These are phyloP conservation scores for Eutypella sp. DNA, from an alignment of 2,329 filamentous ascomycete genomes.

Conservation along the genomic window DNA sequence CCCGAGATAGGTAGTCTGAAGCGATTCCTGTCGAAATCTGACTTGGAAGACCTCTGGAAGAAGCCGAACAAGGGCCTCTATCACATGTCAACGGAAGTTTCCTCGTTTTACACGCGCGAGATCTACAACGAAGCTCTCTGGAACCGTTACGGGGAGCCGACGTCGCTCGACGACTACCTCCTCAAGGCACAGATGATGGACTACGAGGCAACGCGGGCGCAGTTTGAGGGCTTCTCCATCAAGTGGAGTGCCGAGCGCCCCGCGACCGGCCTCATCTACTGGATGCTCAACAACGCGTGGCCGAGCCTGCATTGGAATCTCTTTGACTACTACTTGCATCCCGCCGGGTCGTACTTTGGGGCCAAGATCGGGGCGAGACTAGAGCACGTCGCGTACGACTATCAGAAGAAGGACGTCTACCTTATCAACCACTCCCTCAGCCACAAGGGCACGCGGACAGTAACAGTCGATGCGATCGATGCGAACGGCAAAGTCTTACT, in stretches of 20 bases:
- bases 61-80: slow-evolving; percentile 46
- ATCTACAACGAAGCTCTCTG: slow-evolving; percentile 56
- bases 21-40: slow-evolving; percentile 45
- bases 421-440: slow-evolving; percentile 50
- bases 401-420: slow-evolving; percentile 39
- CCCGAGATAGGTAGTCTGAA: slow-evolving; percentile 50
- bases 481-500: slow-evolving; percentile 39
- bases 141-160: slow-evolving; percentile 46
- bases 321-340: slow-evolving; percentile 58
- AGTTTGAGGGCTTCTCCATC: slow-evolving; percentile 53
- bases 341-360: slow-evolving; percentile 55
- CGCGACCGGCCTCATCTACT: slow-evolving; percentile 59
- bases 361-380: slow-evolving; percentile 44
- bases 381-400: slow-evolving; percentile 55
- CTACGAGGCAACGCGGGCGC: slow-evolving; percentile 56
- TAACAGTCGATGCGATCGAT: slow-evolving; percentile 47
- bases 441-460: slow-evolving; percentile 31
- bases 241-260: slow-evolving; percentile 45
- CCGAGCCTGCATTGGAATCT: slow-evolving; percentile 61
- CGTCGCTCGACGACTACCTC: slow-evolving; percentile 52
- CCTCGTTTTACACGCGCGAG: slow-evolving; percentile 48
- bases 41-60: slow-evolving; percentile 53
- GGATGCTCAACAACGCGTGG: slow-evolving; percentile 65
- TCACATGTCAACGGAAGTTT: slow-evolving; percentile 55
- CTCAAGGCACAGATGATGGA: slow-evolving; percentile 57